Conservation (phyloP, 495 filamentous ascomycete species). For the Podospora pseudocomata region DNA sequence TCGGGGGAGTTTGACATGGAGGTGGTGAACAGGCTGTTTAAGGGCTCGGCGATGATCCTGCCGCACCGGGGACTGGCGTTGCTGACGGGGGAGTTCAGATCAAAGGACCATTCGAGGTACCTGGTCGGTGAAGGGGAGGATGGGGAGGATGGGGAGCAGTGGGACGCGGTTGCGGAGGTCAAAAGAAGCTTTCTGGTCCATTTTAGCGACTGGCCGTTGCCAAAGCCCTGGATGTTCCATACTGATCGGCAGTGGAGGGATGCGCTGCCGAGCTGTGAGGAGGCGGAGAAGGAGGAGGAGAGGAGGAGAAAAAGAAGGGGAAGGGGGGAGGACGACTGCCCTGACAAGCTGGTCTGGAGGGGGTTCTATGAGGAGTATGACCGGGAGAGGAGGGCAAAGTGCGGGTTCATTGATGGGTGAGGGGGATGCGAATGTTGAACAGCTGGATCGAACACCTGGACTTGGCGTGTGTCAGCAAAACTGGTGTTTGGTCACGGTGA, state of each 20-base stretch:
- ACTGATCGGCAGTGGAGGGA: not conserved
- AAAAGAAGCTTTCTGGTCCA: constrained; percentile 1
- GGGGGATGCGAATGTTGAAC: not conserved
- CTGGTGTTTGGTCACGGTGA: not conserved
- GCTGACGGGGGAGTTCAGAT: constrained; percentile 6
- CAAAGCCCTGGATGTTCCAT: constrained; percentile 3
- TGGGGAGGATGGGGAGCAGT: constrained; percentile 6
- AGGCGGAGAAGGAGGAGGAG: not conserved
- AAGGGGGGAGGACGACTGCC: not conserved
- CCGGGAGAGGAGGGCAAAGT: not conserved
- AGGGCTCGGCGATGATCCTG: constrained; percentile 6
- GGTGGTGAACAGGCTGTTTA: constrained; percentile 7
- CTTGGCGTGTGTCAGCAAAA: not conserved
- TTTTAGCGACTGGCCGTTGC: constrained; percentile 10
- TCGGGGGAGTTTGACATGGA: constrained; percentile 8
- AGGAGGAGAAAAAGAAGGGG: not conserved
- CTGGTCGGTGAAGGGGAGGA: constrained; percentile 5
- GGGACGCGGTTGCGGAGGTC: constrained; percentile 2
- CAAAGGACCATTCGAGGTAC: constrained; percentile 5
- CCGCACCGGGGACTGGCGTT: constrained; percentile 11
- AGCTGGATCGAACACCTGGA: not conserved
- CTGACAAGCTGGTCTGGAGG: not conserved
- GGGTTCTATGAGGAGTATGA: constrained; percentile 4
- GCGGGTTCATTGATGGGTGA: not conserved
- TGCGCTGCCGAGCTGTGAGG: constrained; percentile 6